phyloP scores from a whole-genome alignment of 495 filamentous ascomycete species.

The Thermothielavioides terrestris region DNA sequence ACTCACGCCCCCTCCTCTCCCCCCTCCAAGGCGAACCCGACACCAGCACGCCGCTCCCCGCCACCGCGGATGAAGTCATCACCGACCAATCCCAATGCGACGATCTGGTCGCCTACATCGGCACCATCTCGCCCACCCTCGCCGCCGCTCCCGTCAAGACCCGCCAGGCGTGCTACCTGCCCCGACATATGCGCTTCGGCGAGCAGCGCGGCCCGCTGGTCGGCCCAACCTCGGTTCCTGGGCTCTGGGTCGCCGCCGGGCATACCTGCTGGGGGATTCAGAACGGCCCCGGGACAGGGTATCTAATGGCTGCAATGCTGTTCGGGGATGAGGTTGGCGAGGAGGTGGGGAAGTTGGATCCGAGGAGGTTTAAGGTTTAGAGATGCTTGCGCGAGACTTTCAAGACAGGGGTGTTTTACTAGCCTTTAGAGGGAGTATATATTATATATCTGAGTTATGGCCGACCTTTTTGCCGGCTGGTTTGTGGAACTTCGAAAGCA shows the following conservation, averaged over 20 bases:
- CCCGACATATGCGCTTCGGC: constrained; percentile 55
- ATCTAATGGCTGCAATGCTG: constrained; percentile 76
- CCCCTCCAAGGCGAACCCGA: constrained; percentile 69
- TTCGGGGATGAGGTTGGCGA: constrained; percentile 71
- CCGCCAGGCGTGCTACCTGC: constrained; percentile 90
- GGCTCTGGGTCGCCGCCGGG: constrained; percentile 76
- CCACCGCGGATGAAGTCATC: constrained; percentile 66
- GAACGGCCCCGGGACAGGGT: constrained; percentile 87
- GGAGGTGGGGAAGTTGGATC: constrained; percentile 61
- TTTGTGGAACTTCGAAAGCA: too few relatives aligned
- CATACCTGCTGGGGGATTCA: constrained; percentile 99
- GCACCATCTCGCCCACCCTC: constrained; percentile 66
- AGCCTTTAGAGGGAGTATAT: too few relatives aligned
- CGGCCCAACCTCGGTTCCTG: constrained; percentile 63
- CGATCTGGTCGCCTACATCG: constrained; percentile 77
- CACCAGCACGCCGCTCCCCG: constrained; percentile 61
- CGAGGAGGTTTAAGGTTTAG: constrained; percentile 45
- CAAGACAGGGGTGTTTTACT: too few relatives aligned
- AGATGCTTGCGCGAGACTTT: too few relatives aligned
- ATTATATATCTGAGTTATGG: too few relatives aligned
- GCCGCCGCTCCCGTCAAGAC: constrained; percentile 67
- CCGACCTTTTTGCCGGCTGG: too few relatives aligned
- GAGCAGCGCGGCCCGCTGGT: constrained; percentile 61
- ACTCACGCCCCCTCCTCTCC: background rate
- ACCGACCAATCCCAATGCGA: constrained; percentile 71